Evolutionary conservation across 176 grass and related monocot species (phyloP).

Genomic region (Oryza punctata): DNA sequence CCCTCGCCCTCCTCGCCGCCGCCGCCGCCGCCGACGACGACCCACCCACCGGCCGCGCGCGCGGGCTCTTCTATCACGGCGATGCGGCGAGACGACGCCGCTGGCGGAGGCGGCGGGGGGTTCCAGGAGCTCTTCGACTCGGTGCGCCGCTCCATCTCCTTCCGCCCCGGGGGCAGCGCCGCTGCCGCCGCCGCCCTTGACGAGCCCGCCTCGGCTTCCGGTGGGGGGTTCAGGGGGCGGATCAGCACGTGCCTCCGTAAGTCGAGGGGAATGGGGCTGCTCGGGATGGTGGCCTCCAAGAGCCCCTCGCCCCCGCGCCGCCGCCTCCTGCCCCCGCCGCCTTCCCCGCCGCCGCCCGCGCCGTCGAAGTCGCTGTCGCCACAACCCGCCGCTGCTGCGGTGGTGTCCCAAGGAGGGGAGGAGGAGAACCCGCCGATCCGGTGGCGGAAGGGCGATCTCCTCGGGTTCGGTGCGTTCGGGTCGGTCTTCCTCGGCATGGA

Average conservation of each 20-base stretch:
- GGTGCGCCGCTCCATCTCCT: slow-evolving; percentile 65
- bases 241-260: slow-evolving; percentile 63
- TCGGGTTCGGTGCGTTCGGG: slow-evolving; percentile 74
- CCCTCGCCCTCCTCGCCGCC: not conserved
- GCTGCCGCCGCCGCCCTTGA: slow-evolving; percentile 23
- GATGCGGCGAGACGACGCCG: slow-evolving; percentile 52
- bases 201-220: slow-evolving; percentile 28
- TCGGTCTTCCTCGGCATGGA: slow-evolving; percentile 91
- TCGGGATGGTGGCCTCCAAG: slow-evolving; percentile 63
- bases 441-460: slow-evolving; percentile 83
- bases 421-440: slow-evolving; percentile 58
- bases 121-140: slow-evolving; percentile 88
- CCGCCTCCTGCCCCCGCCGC: not conserved
- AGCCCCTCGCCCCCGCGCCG: slow-evolving; percentile 46
- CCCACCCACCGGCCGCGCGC: not conserved
- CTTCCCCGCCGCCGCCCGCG: not conserved
- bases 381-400: not conserved
- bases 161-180: slow-evolving; percentile 39
- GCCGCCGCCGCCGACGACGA: not conserved
- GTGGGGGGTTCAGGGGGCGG: slow-evolving; percentile 41
- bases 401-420: not conserved
- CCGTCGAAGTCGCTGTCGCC: not conserved
- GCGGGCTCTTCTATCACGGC: not conserved
- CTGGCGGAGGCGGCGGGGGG: not conserved
- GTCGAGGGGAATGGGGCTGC: slow-evolving; percentile 58